A percentile compares a stretch with the other conserved stretches of the same genome.
phyloP scores from a whole-genome alignment of 2,329 filamentous ascomycete genomes.

The Ceratocystis albifundus region DNA sequence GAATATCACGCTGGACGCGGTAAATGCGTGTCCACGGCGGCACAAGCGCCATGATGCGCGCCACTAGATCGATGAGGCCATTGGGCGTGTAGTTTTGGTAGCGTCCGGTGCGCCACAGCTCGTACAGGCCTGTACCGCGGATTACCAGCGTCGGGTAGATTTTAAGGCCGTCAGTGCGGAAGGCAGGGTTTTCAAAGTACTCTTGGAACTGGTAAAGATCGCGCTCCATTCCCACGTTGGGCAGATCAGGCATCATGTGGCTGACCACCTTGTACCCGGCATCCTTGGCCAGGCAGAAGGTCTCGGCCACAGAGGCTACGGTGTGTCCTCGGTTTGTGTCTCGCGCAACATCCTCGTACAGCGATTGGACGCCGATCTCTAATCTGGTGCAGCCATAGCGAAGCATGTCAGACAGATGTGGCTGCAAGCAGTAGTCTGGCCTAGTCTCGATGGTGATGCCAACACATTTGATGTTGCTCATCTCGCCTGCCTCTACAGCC shows the following conservation, averaged over 20 bases:
- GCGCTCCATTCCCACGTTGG: constrained; percentile 96
- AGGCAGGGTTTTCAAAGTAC: constrained; percentile 93
- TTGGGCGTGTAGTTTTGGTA: constrained; percentile 99
- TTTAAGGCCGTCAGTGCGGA: constrained; percentile 92
- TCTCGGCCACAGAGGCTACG: constrained; percentile 87
- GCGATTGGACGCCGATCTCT: constrained; percentile 87
- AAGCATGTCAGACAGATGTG: constrained; percentile 91
- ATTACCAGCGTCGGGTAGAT: constrained; percentile 98
- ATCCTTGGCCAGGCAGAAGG: constrained; percentile 93
- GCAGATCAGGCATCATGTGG: constrained; percentile 99
- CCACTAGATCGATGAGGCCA: constrained; percentile 86
- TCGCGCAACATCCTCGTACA: constrained; percentile 96
- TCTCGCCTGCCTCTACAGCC: constrained; percentile 83
- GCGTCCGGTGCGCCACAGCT: constrained; percentile 89
- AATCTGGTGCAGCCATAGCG: constrained; percentile 94
- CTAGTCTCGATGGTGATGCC: constrained; percentile 97
- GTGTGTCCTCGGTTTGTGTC: constrained; percentile 97
- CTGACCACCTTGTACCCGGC: constrained; percentile 98
- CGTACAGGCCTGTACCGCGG: constrained; percentile 88
- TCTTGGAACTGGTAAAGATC: constrained; percentile 95
- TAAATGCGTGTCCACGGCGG: constrained; percentile 98
- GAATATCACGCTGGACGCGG: constrained; percentile 94
- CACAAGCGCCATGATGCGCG: constrained; percentile 85
- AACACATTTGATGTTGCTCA: constrained; percentile 95
- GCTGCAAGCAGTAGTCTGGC: constrained; percentile 90